Evolutionary conservation across 2,329 filamentous ascomycete species (phyloP), one percentile per base, ranked within the genome.

Genomic region (Fusarium pseudograminearum): DNA sequence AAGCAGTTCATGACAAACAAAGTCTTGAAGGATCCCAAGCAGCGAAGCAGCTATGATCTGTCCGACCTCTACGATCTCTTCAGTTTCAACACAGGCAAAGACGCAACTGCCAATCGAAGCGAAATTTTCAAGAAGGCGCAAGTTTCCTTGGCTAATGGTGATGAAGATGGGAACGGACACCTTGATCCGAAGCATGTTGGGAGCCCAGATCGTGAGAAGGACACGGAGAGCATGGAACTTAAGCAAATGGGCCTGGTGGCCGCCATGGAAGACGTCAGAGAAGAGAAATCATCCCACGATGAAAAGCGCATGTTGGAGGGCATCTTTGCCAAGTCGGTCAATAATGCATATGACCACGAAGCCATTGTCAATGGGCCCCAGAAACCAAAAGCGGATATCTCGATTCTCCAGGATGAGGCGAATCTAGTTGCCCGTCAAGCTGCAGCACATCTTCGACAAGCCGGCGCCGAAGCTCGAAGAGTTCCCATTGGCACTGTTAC

Each of bases 1-100:
- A 99, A 99, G 80, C 95, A 98, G 74, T 98, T 98, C 76, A 85
- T 99, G 66, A 96, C 94, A 5, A 97, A 98, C 81, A 98, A 98
- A 79, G 94, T 99, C 9, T 80, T 99, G 52, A 94, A 92, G 73
- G 95, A 99, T 74, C 94, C 96, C 0, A 97, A 97, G 76, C 94
- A 98, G 78, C 90, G 93, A 24, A 93, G 96, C 70, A 94, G 91
- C 0, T 97, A 98, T 78, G 93, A 97, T 61, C 85, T 97, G 74
- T 92, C 91, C 61, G 94, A 98, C 74, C 82, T 99, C 18, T 93
- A 98, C 71, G 95, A 99, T 77, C 85, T 99, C 0, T 99, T 99
- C 79, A 93, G 87, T 20, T 89, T 81, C 63, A 80, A 78, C 44
- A 67, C 91, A 45, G 89, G 88, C 0, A 87, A 89, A 33, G 69